Conservation (phyloP, 208 protist genomes). For the Leishmania martiniquensis region DNA sequence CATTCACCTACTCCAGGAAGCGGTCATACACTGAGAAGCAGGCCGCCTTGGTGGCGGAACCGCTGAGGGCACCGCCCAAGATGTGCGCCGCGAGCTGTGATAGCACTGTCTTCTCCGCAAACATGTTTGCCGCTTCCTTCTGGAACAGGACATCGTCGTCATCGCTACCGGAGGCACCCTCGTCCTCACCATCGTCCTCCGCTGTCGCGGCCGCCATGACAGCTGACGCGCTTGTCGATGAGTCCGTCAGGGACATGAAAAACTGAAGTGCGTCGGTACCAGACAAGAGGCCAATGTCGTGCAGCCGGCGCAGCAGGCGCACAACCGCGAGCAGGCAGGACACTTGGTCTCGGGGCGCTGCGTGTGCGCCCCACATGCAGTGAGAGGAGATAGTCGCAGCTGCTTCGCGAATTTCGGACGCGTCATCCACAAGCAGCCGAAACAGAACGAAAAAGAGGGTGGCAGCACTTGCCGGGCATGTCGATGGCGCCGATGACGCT, state of each 20-base stretch:
- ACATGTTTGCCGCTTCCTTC: conserved; percentile 89
- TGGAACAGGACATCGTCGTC: conserved; percentile 84
- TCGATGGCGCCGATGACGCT: not conserved
- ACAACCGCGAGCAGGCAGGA: conserved; percentile 63
- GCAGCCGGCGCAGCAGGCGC: conserved; percentile 32
- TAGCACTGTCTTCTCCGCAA: conserved; percentile 65
- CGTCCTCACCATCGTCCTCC: conserved; percentile 11
- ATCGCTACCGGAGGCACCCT: conserved; percentile 11
- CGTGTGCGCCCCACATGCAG: conserved; percentile 18
- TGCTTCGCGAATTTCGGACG: conserved; percentile 57
- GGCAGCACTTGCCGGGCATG: conserved; percentile 11
- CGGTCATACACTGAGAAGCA: conserved; percentile 21
- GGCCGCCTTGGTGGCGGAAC: not conserved
- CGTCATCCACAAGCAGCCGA: conserved; percentile 79
- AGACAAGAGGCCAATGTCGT: conserved; percentile 7
- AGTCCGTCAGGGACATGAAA: not conserved
- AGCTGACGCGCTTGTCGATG: not conserved
- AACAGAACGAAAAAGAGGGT: conserved; percentile 59
- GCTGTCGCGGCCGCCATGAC: not conserved
- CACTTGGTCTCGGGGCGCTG: conserved; percentile 48
- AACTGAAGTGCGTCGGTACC: not conserved
- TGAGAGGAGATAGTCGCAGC: conserved; percentile 37
- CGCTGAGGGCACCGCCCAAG: conserved; percentile 3
- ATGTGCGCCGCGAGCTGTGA: conserved; percentile 43
- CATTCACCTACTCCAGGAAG: conserved; percentile 6